Base-by-base conservation (phyloP, 2,329 filamentous ascomycete species). In the Fusarium coicis region DNA sequence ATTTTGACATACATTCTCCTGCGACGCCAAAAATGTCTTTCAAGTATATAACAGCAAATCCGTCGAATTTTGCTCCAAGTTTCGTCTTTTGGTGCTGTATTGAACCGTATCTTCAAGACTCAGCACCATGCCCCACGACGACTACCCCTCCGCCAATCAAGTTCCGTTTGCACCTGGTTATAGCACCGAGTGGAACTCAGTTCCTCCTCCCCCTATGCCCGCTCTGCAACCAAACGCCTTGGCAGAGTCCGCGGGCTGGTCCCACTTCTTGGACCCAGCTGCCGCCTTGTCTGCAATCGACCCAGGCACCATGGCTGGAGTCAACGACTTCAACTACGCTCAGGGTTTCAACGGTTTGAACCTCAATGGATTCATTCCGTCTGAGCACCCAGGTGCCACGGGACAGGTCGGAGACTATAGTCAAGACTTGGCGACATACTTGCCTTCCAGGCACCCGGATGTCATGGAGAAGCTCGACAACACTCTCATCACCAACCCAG, bases 401-500 rank as follows among this genome's bases (percentile, higher is more conserved):
- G 28, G 28, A 28, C 23, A 21, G 23, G 4, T 5, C 0, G 26
- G 0, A 28, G 19, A 10, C 26, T 5, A 7, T 26, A 21, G 2
- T 21, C 26, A 47, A 7, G 9, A 28, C 1, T 21, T 47, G 4
- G 9, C 12, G 12, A 28, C 9, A 21, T 7, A 7, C 26, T 5
- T 21, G 9, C 10, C 44, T 15, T 28, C 12, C 5, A 1, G 5
- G 4, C 26, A 30, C 5, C 19, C 44, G 12, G 16, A 19, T n/a
- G 28, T n/a, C 19, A 16, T 30, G 10, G 10, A 2, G 46, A 28
- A 18, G 46, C 11, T 19, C 11, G 18, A 28, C 4, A 14, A 7
- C 7, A 14, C 1, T 1, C 14, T 7, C 28, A 30, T 0, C 26
- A 5, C 4, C 4, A 14, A n/a, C 19, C 28, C 2, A 16, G 19